Base-by-base conservation (phyloP, 2,329 filamentous ascomycete species). In the Mycosphaerella arachidis region DNA sequence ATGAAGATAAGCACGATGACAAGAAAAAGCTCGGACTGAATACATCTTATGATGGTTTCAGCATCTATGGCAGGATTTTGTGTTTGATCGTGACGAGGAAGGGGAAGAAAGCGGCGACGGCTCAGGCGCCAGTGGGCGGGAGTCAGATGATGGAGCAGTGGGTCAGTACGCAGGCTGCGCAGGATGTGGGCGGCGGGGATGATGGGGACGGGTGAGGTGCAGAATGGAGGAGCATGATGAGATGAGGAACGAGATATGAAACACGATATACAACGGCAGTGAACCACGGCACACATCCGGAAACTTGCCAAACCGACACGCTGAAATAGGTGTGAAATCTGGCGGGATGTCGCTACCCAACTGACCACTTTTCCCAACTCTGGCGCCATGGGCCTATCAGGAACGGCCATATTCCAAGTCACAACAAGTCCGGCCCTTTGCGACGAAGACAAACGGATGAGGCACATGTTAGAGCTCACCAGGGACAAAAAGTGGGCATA, bases 31-130 rank as follows among this genome's bases (percentile, higher is more conserved):
- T 96, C 68, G 85, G 84, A 20, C 84, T 97, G 79, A 87, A 89
- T 63, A 94, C 93, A 29, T 87, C 86, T 13, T 99, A 97, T 76
- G 92, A 97, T 70, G 93, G 94, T 8, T 97, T 97, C 76, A 90
- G 89, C 68, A 97, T 99, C 71, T 96, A 96, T 76, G 92, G 94
- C 10, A 89, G 91, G 67, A 91, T 96, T 51, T 80, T 99, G 29
- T 97, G 92, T 75, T 81, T 99, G 60, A 89, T 99, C 8, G 87
- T 99, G 74, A 90, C 88, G 72, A 86, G 88, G 62, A 88, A 86
- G 65, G 82, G 79, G 52, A 79, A 75, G 66, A 82, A 77, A 66
- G 73, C 65, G 29, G 48, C 68, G 16, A 51, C 24, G 24, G 24
- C 24, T 24, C 24, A 62, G 18, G 60, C 60, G 16, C 64, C 58